Percentiles rank a stretch among this genome's conserved stretches.
Conservation (phyloP, 352 stramenopile genomes). For the Phytopythium ostracodes region DNA sequence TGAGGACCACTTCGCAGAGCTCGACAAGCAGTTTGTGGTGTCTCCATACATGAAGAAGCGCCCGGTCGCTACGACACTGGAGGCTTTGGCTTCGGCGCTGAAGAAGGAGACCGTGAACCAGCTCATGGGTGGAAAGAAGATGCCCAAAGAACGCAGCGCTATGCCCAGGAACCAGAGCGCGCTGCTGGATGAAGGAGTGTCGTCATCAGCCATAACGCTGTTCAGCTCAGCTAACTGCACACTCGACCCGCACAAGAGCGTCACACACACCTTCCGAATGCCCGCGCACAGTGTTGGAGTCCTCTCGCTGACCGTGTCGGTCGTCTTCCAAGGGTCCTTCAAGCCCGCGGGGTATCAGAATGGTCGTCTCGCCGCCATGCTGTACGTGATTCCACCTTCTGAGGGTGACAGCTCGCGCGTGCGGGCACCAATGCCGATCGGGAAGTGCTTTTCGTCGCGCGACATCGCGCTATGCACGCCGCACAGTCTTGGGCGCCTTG, state of each 20-base stretch:
- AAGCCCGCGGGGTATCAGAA: slow-evolving; percentile 67
- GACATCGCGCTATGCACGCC: slow-evolving; percentile 65
- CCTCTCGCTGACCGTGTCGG: slow-evolving; percentile 47
- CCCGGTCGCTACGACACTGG: slow-evolving; percentile 12
- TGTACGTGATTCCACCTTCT: slow-evolving; percentile 51
- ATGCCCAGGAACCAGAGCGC: neutral
- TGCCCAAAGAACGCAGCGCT: neutral
- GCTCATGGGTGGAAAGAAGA: neutral
- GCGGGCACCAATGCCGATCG: slow-evolving; percentile 36
- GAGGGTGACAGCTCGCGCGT: slow-evolving; percentile 8
- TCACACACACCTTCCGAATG: slow-evolving; percentile 61
- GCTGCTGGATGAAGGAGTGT: slow-evolving; percentile 4
- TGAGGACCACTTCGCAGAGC: slow-evolving; percentile 46
- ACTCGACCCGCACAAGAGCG: slow-evolving; percentile 54
- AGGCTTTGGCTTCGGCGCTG: neutral
- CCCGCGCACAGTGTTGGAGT: slow-evolving; percentile 32
- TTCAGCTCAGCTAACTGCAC: slow-evolving; percentile 42
- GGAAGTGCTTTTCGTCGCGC: slow-evolving; percentile 40
- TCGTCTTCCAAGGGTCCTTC: slow-evolving; percentile 79
- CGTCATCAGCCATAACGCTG: slow-evolving; percentile 18
- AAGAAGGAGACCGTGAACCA: slow-evolving; percentile 11
- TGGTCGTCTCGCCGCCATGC: slow-evolving; percentile 64
- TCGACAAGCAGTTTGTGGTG: slow-evolving; percentile 38
- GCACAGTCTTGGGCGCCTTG: slow-evolving; percentile 59
- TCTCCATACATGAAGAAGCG: neutral